Base-by-base conservation (phyloP, 2,329 filamentous ascomycete genomes). In the Trichoderma brevicompactum region DNA sequence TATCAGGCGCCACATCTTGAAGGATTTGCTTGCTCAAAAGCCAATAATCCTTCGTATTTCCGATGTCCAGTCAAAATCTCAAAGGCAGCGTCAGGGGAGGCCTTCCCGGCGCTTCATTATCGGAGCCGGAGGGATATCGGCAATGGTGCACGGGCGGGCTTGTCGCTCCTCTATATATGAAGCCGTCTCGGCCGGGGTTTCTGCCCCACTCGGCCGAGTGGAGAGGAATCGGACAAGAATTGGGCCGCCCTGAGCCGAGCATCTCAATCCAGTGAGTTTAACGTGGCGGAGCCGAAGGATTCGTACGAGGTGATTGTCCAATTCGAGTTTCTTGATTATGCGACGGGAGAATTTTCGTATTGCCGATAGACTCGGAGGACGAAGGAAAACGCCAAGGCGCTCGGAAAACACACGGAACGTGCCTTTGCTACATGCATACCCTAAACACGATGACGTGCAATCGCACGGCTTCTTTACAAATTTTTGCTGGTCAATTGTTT, bases 121-220 rank as follows among this genome's bases (percentile, higher is more conserved):
- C 56, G 32, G 34, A 40, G 4, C 43, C 56, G 56, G 56, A 49
- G 41, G 34, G 43, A 60, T 5, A 2, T 60, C 44, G 44, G 44
- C 8, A 41, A 28, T 28, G 23, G 23, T 28, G 2, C 23, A 28
- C 23, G 23, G 23, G 23, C 23, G 23, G 23, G 23, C 23, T 28
- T 28, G 23, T 28, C 23, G 23, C 23, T 28, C 23, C 23, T 28
- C 23, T 28, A 2, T 28, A 28, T 3, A 28, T 28, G 23, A 28
- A 28, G 23, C 48, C 38, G 48, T 52, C 59, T 62, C 61, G 52
- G 41, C 61, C 52, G 52, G 52, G 28, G 23, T 2, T 0, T 12
- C 9, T 17, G 34, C 59, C 59, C 59, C 52, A 64, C 61, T 56
- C 61, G 61, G 63, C 63, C 63, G 63, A 65, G 63, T 61, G 46